These are phyloP conservation scores for Ambrosia hybrid DNA, from an alignment of 140 eudicot species.

Conservation along the genomic window DNA sequence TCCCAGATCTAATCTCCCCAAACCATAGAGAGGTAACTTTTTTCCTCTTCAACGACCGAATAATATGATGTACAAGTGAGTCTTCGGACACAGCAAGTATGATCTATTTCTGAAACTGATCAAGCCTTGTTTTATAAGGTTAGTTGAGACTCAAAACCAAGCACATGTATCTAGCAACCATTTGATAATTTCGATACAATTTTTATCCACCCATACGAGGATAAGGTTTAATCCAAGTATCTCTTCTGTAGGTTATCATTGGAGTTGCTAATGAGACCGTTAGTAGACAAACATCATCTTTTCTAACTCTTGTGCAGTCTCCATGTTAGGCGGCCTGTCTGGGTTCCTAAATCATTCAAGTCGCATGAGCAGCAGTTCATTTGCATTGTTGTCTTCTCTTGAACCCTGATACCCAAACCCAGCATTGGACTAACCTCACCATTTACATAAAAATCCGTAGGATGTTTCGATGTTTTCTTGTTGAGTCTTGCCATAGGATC, in stretches of 20 bases:
- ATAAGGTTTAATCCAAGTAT: background rate
- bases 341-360: background rate
- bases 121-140: conserved; percentile 22
- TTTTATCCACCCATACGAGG: background rate
- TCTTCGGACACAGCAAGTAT: conserved; percentile 35
- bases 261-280: conserved; percentile 16
- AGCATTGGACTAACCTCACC: background rate
- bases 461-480: background rate
- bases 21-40: no score
- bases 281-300: conserved; percentile 22
- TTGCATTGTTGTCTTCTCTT: background rate
- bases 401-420: background rate
- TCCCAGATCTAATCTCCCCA: no score
- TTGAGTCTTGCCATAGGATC: background rate
- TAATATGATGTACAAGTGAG: no score
- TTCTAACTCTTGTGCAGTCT: conserved; percentile 14
- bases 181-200: background rate
- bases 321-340: background rate
- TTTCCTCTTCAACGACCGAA: no score
- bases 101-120: conserved; percentile 19
- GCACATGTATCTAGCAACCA: background rate
- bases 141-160: conserved; percentile 11
- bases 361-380: background rate
- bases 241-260: conserved; percentile 7
- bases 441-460: conserved; percentile 8